These are phyloP conservation scores for Hansenula lynferdii DNA, from an alignment of 1,139 yeast genomes.

Conservation along the genomic window DNA sequence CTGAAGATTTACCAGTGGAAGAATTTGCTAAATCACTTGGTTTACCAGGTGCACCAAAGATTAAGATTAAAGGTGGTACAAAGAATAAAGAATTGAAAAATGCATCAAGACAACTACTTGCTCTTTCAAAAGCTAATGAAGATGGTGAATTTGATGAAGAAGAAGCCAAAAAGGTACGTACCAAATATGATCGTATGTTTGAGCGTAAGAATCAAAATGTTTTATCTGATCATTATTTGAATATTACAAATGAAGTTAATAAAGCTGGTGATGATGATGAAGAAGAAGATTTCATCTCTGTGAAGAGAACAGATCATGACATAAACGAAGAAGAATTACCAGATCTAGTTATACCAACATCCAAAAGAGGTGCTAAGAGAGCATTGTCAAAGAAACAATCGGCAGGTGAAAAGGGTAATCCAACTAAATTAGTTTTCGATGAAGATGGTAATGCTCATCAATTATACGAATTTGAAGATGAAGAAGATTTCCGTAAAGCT, in stretches of 20 bases:
- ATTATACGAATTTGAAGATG: conserved; percentile 84
- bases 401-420: conserved; percentile 57
- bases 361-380: conserved; percentile 83
- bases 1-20: conserved; percentile 74
- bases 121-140: conserved; percentile 55
- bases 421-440: conserved; percentile 81
- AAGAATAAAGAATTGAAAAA: conserved; percentile 73
- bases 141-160: conserved; percentile 53
- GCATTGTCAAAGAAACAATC: conserved; percentile 85
- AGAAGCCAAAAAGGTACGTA: conserved; percentile 52
- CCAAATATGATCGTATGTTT: conserved; percentile 95
- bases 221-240: conserved; percentile 80
- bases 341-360: conserved; percentile 54
- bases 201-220: conserved; percentile 93
- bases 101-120: conserved; percentile 63
- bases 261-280: conserved; percentile 40
- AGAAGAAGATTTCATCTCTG: conserved; percentile 74
- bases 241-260: conserved; percentile 45
- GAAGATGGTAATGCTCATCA: conserved; percentile 94
- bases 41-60: conserved; percentile 92
- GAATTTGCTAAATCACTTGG: conserved; percentile 86
- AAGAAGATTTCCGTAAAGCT: conserved; percentile 72
- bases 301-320: conserved; percentile 73
- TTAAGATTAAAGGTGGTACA: conserved; percentile 58
- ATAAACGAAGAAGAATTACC: conserved; percentile 64